Base-by-base conservation (phyloP, 768 basidiomycete species). In the Leucocoprinus leucothites region DNA sequence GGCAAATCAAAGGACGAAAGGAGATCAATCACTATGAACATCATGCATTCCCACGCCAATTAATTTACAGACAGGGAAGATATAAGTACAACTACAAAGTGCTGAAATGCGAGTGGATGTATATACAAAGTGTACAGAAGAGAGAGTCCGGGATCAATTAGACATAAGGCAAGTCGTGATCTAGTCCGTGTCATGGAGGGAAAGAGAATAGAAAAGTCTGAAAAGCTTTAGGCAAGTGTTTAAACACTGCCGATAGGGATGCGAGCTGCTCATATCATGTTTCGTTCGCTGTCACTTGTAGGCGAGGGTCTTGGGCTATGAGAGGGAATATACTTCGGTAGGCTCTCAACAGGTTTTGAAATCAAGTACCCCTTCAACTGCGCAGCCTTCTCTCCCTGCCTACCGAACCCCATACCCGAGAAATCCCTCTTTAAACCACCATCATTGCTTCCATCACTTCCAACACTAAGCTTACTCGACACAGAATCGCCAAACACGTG, bases 371-470 rank as follows among this genome's bases (percentile, higher is more conserved):
- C 89, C 63, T 78, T 81, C 48, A 87, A 72, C 3, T 77, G 86
- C 3, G 90, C 90, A 38, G 78, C 77, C 71, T 87, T 91, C 76
- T 92, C 88, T 19, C 81, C 91, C 65, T 91, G 89, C 48, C 82
- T 76, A 16, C 91, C 92, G 61, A 94, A 94, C 1, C 92, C 91
- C 47, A 56, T 56, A 8, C 54, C 54, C 13, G 26, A 41, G 16
- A 56, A 56, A 35, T 56, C 26, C 18, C 48, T 26, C 14, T 56
- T 56, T 65, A 82, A 79, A 3, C 83, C 82, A 51, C 69, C 67
- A 43, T 36, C 57, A 46, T 51, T 55, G 51, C 70, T 67, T 47
- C 42, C 56, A 38, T 49, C 57, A 49, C 41, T 60, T 48, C 19
- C 60, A 53, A 26, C 38, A 47, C 48, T 60, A 36, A 36, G 51